phyloP scores from a whole-genome alignment of 495 filamentous ascomycete genomes.

The Beverwykella pulmonaria region DNA sequence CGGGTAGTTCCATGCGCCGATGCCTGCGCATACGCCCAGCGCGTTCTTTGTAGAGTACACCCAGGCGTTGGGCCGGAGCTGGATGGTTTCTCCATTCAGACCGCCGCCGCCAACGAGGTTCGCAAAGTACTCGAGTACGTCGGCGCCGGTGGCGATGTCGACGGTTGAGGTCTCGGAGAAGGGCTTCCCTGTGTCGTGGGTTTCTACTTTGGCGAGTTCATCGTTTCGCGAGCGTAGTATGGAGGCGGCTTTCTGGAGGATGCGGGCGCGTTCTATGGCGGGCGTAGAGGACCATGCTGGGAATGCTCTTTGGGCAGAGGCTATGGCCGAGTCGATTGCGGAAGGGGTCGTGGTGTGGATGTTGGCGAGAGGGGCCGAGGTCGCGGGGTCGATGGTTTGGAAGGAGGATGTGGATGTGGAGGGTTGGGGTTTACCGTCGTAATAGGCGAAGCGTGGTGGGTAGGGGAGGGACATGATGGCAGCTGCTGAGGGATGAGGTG shows the following conservation, averaged over 20 bases:
- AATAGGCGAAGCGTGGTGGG: constrained; percentile 63
- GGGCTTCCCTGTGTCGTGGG: constrained; percentile 55
- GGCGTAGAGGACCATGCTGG: constrained; percentile 37
- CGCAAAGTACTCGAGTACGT: constrained; percentile 40
- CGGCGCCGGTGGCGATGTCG: constrained; percentile 62
- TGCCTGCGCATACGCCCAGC: constrained; percentile 45
- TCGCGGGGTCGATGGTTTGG: constrained; percentile 69
- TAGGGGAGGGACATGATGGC: constrained; percentile 46
- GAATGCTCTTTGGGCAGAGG: constrained; percentile 34
- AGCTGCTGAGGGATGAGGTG: neutral
- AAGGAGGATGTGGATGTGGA: constrained; percentile 65
- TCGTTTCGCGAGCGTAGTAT: constrained; percentile 36
- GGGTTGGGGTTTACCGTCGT: constrained; percentile 63
- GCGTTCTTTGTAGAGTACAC: constrained; percentile 44
- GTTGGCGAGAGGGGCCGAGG: constrained; percentile 59
- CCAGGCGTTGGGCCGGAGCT: constrained; percentile 41
- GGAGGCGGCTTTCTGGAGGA: constrained; percentile 37
- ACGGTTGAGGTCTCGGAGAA: constrained; percentile 40
- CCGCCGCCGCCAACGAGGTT: constrained; percentile 35
- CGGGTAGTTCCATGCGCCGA: constrained; percentile 64
- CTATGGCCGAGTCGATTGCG: constrained; percentile 36
- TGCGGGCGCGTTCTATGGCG: constrained; percentile 34
- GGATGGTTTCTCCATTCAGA: constrained; percentile 41
- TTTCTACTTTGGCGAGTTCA: constrained; percentile 33
- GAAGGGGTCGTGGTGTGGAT: constrained; percentile 30